Percentiles rank a stretch among this genome's conserved stretches.
phyloP scores from a whole-genome alignment of 2,329 filamentous ascomycete genomes.

The Penicillium nordicum region DNA sequence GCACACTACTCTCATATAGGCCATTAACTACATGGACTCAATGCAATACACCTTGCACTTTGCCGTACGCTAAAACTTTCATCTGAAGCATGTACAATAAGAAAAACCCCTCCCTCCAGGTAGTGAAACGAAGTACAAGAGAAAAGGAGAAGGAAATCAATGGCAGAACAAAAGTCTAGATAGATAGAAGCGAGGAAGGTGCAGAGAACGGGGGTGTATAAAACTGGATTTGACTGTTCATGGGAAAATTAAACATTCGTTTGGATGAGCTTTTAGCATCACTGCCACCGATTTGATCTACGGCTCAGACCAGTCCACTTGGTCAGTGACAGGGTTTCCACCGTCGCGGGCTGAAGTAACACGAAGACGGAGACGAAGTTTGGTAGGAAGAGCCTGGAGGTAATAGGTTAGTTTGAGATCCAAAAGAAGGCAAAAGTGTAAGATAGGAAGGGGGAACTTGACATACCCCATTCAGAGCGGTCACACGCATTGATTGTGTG shows the following conservation, averaged over 20 bases:
- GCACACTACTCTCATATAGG: neutral
- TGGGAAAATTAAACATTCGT: slow-evolving; percentile 20
- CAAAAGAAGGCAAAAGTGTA: neutral
- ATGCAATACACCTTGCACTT: neutral
- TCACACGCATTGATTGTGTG: slow-evolving; percentile 85
- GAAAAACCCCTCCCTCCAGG: slow-evolving; percentile 7
- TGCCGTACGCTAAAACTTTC: slow-evolving; percentile 11
- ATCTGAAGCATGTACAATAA: slow-evolving; percentile 26
- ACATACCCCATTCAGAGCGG: slow-evolving; percentile 84
- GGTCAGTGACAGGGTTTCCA: slow-evolving; percentile 72
- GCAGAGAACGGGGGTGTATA: slow-evolving; percentile 14
- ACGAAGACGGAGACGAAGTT: slow-evolving; percentile 77
- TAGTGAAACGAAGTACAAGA: neutral
- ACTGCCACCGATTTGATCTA: slow-evolving; percentile 15
- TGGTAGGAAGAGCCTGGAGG: slow-evolving; percentile 63
- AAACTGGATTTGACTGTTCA: slow-evolving; percentile 16
- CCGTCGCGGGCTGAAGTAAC: slow-evolving; percentile 73
- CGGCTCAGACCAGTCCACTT: slow-evolving; percentile 95
- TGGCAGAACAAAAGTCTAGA: neutral
- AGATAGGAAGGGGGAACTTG: neutral
- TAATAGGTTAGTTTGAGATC: slow-evolving; percentile 26
- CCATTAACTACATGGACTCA: neutral
- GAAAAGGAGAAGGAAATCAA: neutral
- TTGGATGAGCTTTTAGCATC: slow-evolving; percentile 12
- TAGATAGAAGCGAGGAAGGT: neutral